Evolutionary conservation across 148 eudicot genomes (phyloP), one percentile per base, ranked within the genome.

Genomic region (Fallopia convolvulus): DNA sequence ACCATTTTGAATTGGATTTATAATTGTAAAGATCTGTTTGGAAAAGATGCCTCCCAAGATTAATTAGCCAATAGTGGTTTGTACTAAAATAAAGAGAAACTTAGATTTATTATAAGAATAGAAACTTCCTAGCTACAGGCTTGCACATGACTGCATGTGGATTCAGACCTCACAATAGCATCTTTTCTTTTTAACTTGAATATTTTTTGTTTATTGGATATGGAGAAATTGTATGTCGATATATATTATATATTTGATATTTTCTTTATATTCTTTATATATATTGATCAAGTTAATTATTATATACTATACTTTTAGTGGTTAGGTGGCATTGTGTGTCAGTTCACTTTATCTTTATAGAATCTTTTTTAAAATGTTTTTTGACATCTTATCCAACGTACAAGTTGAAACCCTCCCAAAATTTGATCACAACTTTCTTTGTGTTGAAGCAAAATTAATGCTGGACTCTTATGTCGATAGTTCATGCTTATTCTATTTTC

Each of bases 61-160:
- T 44, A 44, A 44, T 44, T 44, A 44, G 47, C 47, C 15, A 10
- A 68, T 36, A 36, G 10, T 33, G 70, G 66, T 14, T 68, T 13
- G 39, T 68, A 68, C 20, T 68, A 33, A 12, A 65, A 30, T 21
- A 30, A 30, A 63, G 11, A 63, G 11, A 65, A 17, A 33, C 42
- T 26, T 23, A 68, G 39, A 17, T 33, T 5, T 30, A 68, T 65
- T 68, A 30, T 30, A 13, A 21, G 72, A 68, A 68, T 68, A 68
- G 72, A 68, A 68, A 68, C 72, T 68, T 68, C 72, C 44, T 68
- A 68, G 46, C 72, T 68, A 39, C 72, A 68, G 72, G 72, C 36
- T 1, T 36, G 72, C 72, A 68, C 72, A 68, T 68, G 72, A 68
- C 46, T 68, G 72, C 72, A 68, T 68, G 72, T 68, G 72, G 72